Percentiles rank a stretch among this genome's conserved stretches.
Conservation (phyloP, 495 filamentous ascomycete species). For the Penicillium robsamsonii region DNA sequence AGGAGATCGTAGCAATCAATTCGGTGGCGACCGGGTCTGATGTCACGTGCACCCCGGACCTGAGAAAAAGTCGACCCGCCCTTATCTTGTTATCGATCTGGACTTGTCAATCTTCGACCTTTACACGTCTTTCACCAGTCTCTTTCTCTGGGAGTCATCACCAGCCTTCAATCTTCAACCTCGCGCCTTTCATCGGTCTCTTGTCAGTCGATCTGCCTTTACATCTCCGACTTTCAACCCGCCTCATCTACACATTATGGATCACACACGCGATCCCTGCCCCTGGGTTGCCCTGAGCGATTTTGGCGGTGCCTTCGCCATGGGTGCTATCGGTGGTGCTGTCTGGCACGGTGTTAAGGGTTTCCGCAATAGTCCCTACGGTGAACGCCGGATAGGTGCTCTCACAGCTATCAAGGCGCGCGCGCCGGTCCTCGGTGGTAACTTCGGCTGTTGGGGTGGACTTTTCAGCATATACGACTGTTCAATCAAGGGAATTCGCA, state of each 20-base stretch:
- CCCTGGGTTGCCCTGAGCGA: constrained; percentile 96
- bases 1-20: neutral
- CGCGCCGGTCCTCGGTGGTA: constrained; percentile 92
- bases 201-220: neutral
- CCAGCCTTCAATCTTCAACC: neutral
- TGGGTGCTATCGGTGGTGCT: constrained; percentile 91
- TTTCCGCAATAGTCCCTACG: constrained; percentile 84
- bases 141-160: neutral
- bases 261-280: constrained; percentile 94
- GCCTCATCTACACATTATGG: constrained; percentile 54
- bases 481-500: constrained; percentile 87
- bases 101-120: neutral
- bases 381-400: constrained; percentile 92
- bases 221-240: neutral
- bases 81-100: neutral
- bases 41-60: neutral
- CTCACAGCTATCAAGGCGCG: constrained; percentile 96
- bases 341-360: constrained; percentile 99
- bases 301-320: constrained; percentile 94
- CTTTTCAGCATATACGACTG: constrained; percentile 94
- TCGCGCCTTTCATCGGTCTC: neutral
- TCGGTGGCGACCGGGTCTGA: neutral
- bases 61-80: neutral
- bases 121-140: neutral
- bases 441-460: constrained; percentile 97